Percentiles rank a stretch among this genome's conserved stretches.
These are phyloP conservation scores for Populus pruinosa DNA, from an alignment of 345 rosid species.

Conservation along the genomic window DNA sequence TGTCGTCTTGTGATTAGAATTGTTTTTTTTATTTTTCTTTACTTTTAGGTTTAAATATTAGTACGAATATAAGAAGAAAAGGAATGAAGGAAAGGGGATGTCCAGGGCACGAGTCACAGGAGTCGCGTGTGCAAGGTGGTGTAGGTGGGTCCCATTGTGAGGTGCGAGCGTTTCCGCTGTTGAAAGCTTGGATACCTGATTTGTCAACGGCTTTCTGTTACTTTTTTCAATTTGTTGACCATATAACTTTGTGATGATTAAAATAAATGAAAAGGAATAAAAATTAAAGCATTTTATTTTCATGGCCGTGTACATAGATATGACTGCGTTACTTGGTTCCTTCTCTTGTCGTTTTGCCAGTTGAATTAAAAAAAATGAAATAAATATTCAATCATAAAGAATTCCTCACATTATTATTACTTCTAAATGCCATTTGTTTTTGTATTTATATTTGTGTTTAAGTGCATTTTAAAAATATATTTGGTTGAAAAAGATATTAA, in stretches of 20 bases:
- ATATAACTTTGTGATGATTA: neutral
- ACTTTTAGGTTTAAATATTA: too few species aligned
- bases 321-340: neutral
- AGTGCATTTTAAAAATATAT: too few species aligned
- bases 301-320: neutral
- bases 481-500: too few species aligned
- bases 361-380: too few species aligned
- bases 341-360: too few species aligned
- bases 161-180: neutral
- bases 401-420: too few species aligned
- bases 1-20: too few species aligned
- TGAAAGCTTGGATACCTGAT: neutral
- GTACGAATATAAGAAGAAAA: neutral
- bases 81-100: neutral
- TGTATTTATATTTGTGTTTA: too few species aligned
- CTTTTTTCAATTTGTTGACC: neutral
- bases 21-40: too few species aligned
- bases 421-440: too few species aligned
- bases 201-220: neutral
- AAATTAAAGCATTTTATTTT: neutral
- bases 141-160: neutral
- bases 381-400: too few species aligned
- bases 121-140: neutral
- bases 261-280: neutral
- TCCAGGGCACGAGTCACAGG: neutral